These are phyloP conservation scores for Myxozyma monticola DNA, from an alignment of 805 yeast genomes.

Conservation along the genomic window DNA sequence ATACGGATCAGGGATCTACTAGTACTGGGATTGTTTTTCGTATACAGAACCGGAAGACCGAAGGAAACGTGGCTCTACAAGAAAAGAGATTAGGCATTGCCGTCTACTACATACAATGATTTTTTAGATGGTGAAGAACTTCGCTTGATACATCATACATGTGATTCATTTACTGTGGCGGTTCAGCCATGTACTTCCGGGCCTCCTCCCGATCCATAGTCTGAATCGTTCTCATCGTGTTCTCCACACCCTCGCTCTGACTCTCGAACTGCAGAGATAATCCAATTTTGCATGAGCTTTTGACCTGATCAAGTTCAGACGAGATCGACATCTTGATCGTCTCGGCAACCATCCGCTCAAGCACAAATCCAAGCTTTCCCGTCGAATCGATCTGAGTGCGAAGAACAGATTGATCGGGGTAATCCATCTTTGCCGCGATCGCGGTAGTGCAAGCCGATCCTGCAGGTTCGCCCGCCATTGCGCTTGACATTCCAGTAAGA, in stretches of 20 bases:
- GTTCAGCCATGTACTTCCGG: conserved; percentile 23
- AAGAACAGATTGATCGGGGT: conserved; percentile 84
- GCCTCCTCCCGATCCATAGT: conserved; percentile 20
- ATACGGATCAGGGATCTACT: no score
- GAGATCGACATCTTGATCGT: conserved; percentile 83
- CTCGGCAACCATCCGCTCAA: conserved; percentile 92
- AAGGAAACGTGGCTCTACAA: no score
- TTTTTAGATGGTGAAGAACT: no score
- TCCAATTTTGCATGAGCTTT: conserved; percentile 78
- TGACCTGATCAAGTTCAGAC: conserved; percentile 89
- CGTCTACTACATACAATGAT: no score
- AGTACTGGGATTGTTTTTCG: no score
- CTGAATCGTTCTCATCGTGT: conserved; percentile 13
- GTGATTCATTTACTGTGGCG: conserved; percentile 22
- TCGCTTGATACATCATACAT: no score
- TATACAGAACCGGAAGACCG: no score
- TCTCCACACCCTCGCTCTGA: conserved; percentile 78
- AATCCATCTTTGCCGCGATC: conserved; percentile 97
- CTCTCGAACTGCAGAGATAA: conserved; percentile 94
- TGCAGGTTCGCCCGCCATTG: conserved; percentile 81
- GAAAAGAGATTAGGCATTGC: no score
- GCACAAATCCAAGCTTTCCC: conserved; percentile 86
- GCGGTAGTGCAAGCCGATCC: conserved; percentile 86
- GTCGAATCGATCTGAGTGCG: conserved; percentile 90
- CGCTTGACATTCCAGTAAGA: conserved; percentile 39